Percentiles rank a stretch among this genome's conserved stretches.
Evolutionary conservation across 176 grass and related monocot species (phyloP).

Genomic region (Calamus simplicifolius): DNA sequence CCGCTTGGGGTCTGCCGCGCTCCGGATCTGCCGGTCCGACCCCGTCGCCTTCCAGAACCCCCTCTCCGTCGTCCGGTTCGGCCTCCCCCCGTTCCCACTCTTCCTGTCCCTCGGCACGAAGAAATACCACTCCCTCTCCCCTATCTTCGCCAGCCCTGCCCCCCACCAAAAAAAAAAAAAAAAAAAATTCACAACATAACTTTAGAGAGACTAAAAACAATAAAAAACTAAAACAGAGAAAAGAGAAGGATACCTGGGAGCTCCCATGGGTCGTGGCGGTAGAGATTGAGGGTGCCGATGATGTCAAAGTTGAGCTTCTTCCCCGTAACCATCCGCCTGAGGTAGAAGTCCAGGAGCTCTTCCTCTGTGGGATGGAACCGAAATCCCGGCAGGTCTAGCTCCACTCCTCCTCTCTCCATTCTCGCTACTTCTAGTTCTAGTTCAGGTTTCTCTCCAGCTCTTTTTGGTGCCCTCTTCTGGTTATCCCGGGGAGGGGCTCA

Average conservation of each 20-base stretch:
- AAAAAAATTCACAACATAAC: no score
- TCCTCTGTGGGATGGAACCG: slow-evolving; percentile 90
- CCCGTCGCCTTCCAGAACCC: slow-evolving; percentile 97
- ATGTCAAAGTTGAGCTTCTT: slow-evolving; percentile 74
- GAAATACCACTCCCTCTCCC: slow-evolving; percentile 98
- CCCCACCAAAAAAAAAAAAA: no score
- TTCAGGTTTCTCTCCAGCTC: no score
- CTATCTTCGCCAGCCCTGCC: slow-evolving; percentile 61
- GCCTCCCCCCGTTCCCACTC: slow-evolving; percentile 51
- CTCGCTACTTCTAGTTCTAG: no score
- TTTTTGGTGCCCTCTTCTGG: no score
- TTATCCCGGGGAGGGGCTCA: no score
- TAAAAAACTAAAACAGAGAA: no score
- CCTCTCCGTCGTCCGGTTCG: slow-evolving; percentile 70
- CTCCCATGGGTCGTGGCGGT: slow-evolving; percentile 80
- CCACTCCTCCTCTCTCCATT: not conserved
- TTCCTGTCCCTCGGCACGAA: slow-evolving; percentile 68
- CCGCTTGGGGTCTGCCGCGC: slow-evolving; percentile 29
- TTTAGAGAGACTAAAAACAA: no score
- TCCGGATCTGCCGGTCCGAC: slow-evolving; percentile 47
- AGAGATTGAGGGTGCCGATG: slow-evolving; percentile 73
- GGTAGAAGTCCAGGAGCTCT: slow-evolving; percentile 86
- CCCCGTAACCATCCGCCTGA: slow-evolving; percentile 34
- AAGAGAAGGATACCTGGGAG: slow-evolving; percentile 42
- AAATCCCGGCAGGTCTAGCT: slow-evolving; percentile 71